Evolutionary conservation across 371 early-diverging fungal genomes (phyloP).

Genomic region (Capillidium rhysosporum): DNA sequence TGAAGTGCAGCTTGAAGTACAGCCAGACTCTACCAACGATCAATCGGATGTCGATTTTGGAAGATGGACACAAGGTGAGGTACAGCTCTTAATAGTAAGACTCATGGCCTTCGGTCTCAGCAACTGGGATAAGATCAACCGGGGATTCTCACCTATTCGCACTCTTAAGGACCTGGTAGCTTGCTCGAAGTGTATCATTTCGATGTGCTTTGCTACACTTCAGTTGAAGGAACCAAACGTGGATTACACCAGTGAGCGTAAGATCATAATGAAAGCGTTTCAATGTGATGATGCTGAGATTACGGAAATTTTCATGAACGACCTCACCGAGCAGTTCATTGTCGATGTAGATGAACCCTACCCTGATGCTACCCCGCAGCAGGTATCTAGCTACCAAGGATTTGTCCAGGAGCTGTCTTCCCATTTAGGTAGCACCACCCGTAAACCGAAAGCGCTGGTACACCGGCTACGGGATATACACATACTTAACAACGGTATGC

Average conservation of each 20-base stretch:
- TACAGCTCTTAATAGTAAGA: neutral
- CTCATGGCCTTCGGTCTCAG: neutral
- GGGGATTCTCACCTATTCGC: neutral
- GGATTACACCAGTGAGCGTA: too few relatives aligned
- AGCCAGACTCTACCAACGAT: neutral
- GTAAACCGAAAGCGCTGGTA: slow-evolving; percentile 47
- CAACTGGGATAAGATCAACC: slow-evolving; percentile 5
- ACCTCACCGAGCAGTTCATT: neutral
- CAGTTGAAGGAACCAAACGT: neutral
- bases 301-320: neutral
- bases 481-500: slow-evolving; percentile 40
- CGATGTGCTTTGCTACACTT: neutral
- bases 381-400: slow-evolving; percentile 33
- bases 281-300: neutral
- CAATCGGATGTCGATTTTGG: slow-evolving; percentile 10
- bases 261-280: too few relatives aligned
- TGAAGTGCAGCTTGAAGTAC: neutral
- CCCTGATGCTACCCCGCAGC: slow-evolving; percentile 30
- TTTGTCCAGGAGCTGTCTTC: slow-evolving; percentile 46
- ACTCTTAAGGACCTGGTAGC: neutral
- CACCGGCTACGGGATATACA: slow-evolving; percentile 55
- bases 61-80: neutral
- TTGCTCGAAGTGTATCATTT: neutral
- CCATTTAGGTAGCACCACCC: slow-evolving; percentile 47
- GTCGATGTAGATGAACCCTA: slow-evolving; percentile 31